Percentiles rank a stretch among this genome's conserved stretches.
These are phyloP conservation scores for Oryza officinalis DNA, from an alignment of 176 grass and related monocot genomes.

Conservation along the genomic window DNA sequence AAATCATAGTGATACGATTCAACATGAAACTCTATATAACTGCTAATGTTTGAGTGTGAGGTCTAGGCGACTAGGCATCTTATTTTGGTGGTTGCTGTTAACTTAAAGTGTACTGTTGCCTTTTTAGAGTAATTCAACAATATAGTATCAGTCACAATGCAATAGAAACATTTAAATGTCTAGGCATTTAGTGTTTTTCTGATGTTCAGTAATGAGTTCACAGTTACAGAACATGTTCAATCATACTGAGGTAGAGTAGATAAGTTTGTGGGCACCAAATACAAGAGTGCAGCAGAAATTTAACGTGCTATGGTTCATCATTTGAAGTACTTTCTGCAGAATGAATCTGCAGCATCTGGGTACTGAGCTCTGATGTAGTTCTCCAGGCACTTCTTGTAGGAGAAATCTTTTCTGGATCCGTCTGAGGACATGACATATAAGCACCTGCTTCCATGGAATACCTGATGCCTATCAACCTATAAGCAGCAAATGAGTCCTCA, in stretches of 20 bases:
- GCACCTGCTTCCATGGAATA: slow-evolving; percentile 48
- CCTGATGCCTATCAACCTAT: slow-evolving; percentile 36
- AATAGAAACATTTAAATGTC: neutral
- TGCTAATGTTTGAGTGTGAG: neutral
- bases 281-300: neutral
- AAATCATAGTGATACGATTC: no score
- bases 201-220: slow-evolving; percentile 26
- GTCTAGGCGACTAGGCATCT: neutral
- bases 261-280: slow-evolving; percentile 29
- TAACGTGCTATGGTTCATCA: slow-evolving; percentile 13
- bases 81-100: neutral
- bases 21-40: neutral
- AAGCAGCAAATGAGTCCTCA: slow-evolving; percentile 24
- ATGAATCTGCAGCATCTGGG: slow-evolving; percentile 37
- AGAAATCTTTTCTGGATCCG: slow-evolving; percentile 40
- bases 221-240: slow-evolving; percentile 6
- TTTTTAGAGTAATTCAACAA: neutral
- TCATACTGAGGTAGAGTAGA: slow-evolving; percentile 16
- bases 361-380: slow-evolving; percentile 47
- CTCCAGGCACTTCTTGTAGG: slow-evolving; percentile 60
- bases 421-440: slow-evolving; percentile 41
- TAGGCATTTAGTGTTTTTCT: neutral
- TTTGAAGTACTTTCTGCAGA: slow-evolving; percentile 53
- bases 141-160: neutral
- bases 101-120: neutral